Percentiles rank a stretch among this genome's conserved stretches.
phyloP scores from a whole-genome alignment of 164 flowering plant species.

The Nelumbo lutea region DNA sequence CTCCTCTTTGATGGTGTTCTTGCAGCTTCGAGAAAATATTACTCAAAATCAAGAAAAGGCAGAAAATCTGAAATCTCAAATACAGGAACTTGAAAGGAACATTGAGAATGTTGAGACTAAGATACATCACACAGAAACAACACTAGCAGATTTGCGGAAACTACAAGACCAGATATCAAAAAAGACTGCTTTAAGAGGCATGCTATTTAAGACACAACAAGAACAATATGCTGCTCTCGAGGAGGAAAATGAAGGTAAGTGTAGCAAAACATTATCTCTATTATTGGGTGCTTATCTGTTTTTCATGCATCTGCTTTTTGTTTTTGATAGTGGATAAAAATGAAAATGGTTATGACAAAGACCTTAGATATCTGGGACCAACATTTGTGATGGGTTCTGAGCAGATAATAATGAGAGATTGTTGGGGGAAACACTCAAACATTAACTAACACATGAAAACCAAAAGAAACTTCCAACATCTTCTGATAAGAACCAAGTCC shows the following conservation, averaged over 20 bases:
- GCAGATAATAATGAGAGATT: too few relatives aligned
- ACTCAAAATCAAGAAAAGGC: conserved; percentile 70
- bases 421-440: too few relatives aligned
- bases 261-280: background rate
- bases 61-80: conserved; percentile 55
- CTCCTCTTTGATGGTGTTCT: background rate
- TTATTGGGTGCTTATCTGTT: background rate
- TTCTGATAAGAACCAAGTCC: too few relatives aligned
- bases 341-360: too few relatives aligned
- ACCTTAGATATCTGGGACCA: too few relatives aligned
- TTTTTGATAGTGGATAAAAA: background rate
- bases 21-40: conserved; percentile 75
- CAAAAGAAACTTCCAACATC: too few relatives aligned
- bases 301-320: background rate
- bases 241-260: conserved; percentile 86
- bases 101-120: conserved; percentile 55
- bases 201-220: conserved; percentile 59
- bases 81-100: conserved; percentile 57
- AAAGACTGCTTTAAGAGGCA: conserved; percentile 64
- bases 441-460: too few relatives aligned
- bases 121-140: conserved; percentile 52
- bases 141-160: conserved; percentile 55
- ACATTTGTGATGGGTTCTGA: too few relatives aligned
- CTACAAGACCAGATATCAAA: conserved; percentile 61
- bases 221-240: conserved; percentile 58